These are phyloP conservation scores for Penicillium sp. DNA, from an alignment of 2,329 filamentous ascomycete species.

Conservation along the genomic window DNA sequence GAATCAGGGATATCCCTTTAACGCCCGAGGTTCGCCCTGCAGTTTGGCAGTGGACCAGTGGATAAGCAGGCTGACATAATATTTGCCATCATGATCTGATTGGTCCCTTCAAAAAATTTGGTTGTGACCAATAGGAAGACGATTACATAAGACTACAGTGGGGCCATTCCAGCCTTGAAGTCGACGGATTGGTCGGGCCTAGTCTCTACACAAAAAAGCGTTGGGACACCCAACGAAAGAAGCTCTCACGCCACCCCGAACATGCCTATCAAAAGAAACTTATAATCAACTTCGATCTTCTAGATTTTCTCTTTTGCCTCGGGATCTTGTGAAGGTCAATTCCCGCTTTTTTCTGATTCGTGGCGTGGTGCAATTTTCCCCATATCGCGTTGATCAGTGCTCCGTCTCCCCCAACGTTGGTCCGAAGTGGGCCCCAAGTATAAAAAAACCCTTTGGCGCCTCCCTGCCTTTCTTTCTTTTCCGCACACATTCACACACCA, in stretches of 20 bases:
- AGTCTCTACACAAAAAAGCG: conserved; percentile 22
- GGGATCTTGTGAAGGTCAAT: conserved; percentile 31
- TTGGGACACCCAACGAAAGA: conserved; percentile 35
- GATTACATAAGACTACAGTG: too few relatives aligned
- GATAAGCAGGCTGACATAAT: not conserved
- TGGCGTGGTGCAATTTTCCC: conserved; percentile 15
- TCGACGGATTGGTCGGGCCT: too few relatives aligned
- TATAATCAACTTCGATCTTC: conserved; percentile 9
- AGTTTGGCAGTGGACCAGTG: not conserved
- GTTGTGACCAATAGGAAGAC: too few relatives aligned
- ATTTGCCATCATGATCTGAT: not conserved
- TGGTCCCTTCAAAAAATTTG: not conserved
- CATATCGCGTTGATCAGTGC: conserved; percentile 27
- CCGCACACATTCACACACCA: conserved; percentile 25
- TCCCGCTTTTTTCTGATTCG: conserved; percentile 19
- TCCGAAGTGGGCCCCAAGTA: conserved; percentile 26
- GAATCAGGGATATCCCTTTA: not conserved
- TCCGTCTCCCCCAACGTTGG: conserved; percentile 27
- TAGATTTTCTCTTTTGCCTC: conserved; percentile 15
- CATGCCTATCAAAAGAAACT: conserved; percentile 4
- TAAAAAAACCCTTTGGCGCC: conserved; percentile 19
- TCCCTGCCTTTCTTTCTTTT: conserved; percentile 13
- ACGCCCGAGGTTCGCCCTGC: not conserved
- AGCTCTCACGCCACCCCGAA: conserved; percentile 15
- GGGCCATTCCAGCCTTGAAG: too few relatives aligned